phyloP scores from a whole-genome alignment of 2,329 filamentous ascomycete species.

The Talaromyces verruculosus region DNA sequence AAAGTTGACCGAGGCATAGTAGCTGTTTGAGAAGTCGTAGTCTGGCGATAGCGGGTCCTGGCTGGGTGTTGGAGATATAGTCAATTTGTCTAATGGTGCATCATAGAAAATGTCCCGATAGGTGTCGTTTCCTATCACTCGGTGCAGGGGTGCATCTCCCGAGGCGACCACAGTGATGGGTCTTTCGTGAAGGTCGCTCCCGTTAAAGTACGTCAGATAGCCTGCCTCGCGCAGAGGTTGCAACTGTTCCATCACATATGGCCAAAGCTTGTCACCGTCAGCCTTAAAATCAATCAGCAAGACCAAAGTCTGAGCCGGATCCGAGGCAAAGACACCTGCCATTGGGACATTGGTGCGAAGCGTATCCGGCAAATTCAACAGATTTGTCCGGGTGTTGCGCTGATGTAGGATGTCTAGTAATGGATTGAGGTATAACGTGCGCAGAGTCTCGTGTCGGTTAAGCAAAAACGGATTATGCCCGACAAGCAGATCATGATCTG shows the following conservation, averaged over 20 bases:
- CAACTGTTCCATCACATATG: slow-evolving; percentile 45
- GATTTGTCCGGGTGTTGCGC: slow-evolving; percentile 48
- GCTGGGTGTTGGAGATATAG: not conserved
- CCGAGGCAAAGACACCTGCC: slow-evolving; percentile 54
- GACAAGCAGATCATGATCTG: slow-evolving; percentile 55
- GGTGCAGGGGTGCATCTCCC: slow-evolving; percentile 51
- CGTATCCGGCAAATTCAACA: slow-evolving; percentile 32
- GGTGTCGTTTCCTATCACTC: slow-evolving; percentile 8
- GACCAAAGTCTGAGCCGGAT: slow-evolving; percentile 51
- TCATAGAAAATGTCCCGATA: slow-evolving; percentile 23
- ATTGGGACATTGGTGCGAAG: slow-evolving; percentile 21
- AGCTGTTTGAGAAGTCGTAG: slow-evolving; percentile 17
- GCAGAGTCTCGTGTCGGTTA: slow-evolving; percentile 49
- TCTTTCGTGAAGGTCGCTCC: slow-evolving; percentile 41
- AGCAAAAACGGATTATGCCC: slow-evolving; percentile 54
- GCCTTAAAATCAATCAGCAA: slow-evolving; percentile 56
- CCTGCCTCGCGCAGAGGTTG: slow-evolving; percentile 49
- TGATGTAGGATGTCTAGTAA: slow-evolving; percentile 50
- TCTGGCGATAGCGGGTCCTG: not conserved
- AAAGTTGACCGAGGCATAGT: slow-evolving; percentile 21
- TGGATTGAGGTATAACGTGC: slow-evolving; percentile 55
- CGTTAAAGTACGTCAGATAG: slow-evolving; percentile 55
- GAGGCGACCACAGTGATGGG: slow-evolving; percentile 56
- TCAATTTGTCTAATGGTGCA: slow-evolving; percentile 18
- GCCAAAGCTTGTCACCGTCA: slow-evolving; percentile 40